Percentiles rank a stretch among this genome's conserved stretches.
These are phyloP conservation scores for Xylariomycetidae sp. DNA, from an alignment of 2,329 filamentous ascomycete genomes.

Conservation along the genomic window DNA sequence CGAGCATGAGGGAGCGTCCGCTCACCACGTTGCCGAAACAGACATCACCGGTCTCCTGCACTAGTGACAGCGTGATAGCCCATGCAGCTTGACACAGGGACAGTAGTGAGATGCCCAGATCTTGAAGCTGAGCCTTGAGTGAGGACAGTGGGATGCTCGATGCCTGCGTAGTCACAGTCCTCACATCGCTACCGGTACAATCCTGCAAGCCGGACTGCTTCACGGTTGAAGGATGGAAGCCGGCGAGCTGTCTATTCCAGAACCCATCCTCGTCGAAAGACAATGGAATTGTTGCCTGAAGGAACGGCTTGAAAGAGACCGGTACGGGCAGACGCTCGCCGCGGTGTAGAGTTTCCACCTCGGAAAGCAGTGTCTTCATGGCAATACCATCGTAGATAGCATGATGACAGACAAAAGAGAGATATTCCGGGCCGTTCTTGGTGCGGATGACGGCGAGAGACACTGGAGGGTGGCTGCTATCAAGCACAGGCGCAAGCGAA, in stretches of 20 bases:
- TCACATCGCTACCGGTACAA: conserved; percentile 26
- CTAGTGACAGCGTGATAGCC: conserved; percentile 55
- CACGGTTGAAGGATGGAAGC: conserved; percentile 40
- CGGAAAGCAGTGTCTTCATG: conserved; percentile 61
- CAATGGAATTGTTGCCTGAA: conserved; percentile 50
- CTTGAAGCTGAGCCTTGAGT: conserved; percentile 33
- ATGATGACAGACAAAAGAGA: conserved; percentile 62
- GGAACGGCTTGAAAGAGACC: conserved; percentile 56
- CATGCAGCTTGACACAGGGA: conserved; percentile 68
- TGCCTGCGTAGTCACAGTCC: conserved; percentile 24
- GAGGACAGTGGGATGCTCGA: neutral
- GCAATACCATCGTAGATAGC: conserved; percentile 82
- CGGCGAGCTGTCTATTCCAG: conserved; percentile 55
- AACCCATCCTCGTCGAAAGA: conserved; percentile 50
- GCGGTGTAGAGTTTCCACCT: conserved; percentile 57
- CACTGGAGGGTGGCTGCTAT: conserved; percentile 39
- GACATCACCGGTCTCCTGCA: conserved; percentile 55
- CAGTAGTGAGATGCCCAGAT: conserved; percentile 55
- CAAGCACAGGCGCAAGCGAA: conserved; percentile 33
- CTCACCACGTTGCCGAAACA: conserved; percentile 86
- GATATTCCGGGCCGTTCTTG: conserved; percentile 21
- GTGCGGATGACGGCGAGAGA: conserved; percentile 36
- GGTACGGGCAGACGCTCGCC: conserved; percentile 40
- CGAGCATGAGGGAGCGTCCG: conserved; percentile 62
- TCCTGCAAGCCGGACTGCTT: conserved; percentile 11